Conservation (phyloP, 2,329 filamentous ascomycete genomes). For the Exophiala spinifera region DNA sequence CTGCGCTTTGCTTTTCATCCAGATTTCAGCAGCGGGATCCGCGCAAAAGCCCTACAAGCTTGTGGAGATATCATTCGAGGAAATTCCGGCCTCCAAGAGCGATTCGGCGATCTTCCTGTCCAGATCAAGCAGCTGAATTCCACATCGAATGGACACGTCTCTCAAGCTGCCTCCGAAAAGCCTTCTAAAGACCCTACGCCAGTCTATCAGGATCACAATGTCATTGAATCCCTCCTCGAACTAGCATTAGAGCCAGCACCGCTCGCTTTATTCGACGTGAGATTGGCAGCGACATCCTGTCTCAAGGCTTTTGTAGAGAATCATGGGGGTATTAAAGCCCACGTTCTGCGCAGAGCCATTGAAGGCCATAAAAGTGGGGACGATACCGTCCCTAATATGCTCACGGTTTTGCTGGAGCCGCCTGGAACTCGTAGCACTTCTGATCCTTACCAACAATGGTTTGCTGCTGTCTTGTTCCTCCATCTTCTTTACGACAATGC, state of each 20-base stretch:
- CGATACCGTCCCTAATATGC: constrained; percentile 81
- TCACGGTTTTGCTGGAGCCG: constrained; percentile 75
- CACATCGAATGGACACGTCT: constrained; percentile 37
- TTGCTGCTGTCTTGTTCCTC: constrained; percentile 81
- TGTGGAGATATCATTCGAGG: constrained; percentile 86
- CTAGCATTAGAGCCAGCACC: constrained; percentile 68
- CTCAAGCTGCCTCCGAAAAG: constrained; percentile 16
- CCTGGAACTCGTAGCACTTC: constrained; percentile 58
- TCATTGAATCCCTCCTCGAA: constrained; percentile 90
- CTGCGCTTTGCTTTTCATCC: constrained; percentile 78
- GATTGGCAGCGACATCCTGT: constrained; percentile 82
- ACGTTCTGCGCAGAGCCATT: constrained; percentile 86
- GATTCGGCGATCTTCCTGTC: constrained; percentile 83
- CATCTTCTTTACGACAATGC: constrained; percentile 79
- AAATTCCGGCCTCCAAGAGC: constrained; percentile 77
- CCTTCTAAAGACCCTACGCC: constrained; percentile 8
- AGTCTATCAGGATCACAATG: constrained; percentile 52
- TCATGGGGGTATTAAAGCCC: constrained; percentile 74
- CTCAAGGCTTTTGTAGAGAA: constrained; percentile 88
- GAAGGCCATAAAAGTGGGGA: constrained; percentile 74
- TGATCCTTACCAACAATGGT: constrained; percentile 87
- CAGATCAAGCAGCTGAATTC: constrained; percentile 34
- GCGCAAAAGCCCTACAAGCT: constrained; percentile 77
- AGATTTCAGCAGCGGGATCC: constrained; percentile 70
- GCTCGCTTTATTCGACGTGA: constrained; percentile 69